Evolutionary conservation across 2,329 filamentous ascomycete genomes (phyloP).

Genomic region (Penicillium sp.): DNA sequence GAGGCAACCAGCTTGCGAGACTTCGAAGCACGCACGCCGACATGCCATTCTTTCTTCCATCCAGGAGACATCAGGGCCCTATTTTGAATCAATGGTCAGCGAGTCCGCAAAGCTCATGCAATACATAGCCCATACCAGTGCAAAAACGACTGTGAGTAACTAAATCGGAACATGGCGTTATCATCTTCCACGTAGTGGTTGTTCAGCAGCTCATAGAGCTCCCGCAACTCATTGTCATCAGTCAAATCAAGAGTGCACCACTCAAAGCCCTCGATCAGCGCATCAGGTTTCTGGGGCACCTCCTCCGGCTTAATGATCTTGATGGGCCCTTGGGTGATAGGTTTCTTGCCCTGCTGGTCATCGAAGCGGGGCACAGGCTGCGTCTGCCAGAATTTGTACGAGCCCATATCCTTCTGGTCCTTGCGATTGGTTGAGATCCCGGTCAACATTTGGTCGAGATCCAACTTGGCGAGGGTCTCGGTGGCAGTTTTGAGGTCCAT

Average conservation of each 20-base stretch:
- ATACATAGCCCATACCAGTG: slow-evolving; percentile 62
- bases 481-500: slow-evolving; percentile 59
- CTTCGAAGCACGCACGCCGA: slow-evolving; percentile 79
- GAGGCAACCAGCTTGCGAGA: slow-evolving; percentile 89
- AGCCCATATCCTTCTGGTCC: slow-evolving; percentile 93
- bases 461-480: slow-evolving; percentile 49
- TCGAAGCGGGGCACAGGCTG: slow-evolving; percentile 86
- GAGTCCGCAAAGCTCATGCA: neutral
- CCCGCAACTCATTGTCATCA: slow-evolving; percentile 71
- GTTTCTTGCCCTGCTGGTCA: slow-evolving; percentile 46
- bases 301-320: slow-evolving; percentile 72
- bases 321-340: slow-evolving; percentile 74
- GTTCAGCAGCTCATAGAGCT: slow-evolving; percentile 86
- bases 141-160: slow-evolving; percentile 83
- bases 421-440: slow-evolving; percentile 68
- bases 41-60: slow-evolving; percentile 91
- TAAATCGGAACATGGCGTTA: slow-evolving; percentile 95
- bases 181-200: slow-evolving; percentile 97
- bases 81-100: slow-evolving; percentile 1
- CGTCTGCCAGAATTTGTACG: slow-evolving; percentile 98
- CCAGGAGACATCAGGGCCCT: slow-evolving; percentile 93
- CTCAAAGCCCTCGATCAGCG: slow-evolving; percentile 78
- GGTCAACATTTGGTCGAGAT: slow-evolving; percentile 47
- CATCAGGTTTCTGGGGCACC: slow-evolving; percentile 70
- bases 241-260: slow-evolving; percentile 89